These are phyloP conservation scores for Plasmodium cynomolgi DNA, from an alignment of 169 alveolate genomes.

Conservation along the genomic window DNA sequence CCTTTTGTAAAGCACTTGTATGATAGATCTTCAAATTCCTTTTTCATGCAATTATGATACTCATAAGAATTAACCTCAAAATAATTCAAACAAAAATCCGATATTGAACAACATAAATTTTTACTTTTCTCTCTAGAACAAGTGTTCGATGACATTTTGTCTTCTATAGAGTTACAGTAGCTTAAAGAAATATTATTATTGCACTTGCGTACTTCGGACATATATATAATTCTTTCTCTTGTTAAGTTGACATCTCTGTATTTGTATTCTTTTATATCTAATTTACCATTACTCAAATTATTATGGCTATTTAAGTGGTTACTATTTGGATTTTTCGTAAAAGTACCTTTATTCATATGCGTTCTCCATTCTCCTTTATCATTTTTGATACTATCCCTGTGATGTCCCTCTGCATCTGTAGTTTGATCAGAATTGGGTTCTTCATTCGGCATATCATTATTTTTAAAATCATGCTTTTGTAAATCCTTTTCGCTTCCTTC, in stretches of 20 bases:
- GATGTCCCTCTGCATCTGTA: not conserved
- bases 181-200: not conserved
- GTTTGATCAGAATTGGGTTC: not conserved
- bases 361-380: not conserved
- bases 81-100: constrained; percentile 30
- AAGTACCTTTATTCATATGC: not conserved
- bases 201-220: not conserved
- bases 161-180: constrained; percentile 5
- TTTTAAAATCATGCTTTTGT: not conserved
- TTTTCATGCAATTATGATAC: not conserved
- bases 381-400: not conserved
- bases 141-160: not conserved
- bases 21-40: not conserved
- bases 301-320: not conserved
- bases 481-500: not conserved
- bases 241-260: constrained; percentile 9
- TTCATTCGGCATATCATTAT: not conserved
- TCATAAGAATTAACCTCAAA: constrained; percentile 3
- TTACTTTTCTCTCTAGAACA: constrained; percentile 9
- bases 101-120: constrained; percentile 35
- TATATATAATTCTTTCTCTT: constrained; percentile 4
- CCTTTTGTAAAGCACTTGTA: not conserved
- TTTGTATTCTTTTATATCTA: not conserved
- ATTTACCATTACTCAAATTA: not conserved
- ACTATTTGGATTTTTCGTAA: not conserved